phyloP scores from a whole-genome alignment of 2,329 filamentous ascomycete species.

The Paraphaeosphaeria minitans region DNA sequence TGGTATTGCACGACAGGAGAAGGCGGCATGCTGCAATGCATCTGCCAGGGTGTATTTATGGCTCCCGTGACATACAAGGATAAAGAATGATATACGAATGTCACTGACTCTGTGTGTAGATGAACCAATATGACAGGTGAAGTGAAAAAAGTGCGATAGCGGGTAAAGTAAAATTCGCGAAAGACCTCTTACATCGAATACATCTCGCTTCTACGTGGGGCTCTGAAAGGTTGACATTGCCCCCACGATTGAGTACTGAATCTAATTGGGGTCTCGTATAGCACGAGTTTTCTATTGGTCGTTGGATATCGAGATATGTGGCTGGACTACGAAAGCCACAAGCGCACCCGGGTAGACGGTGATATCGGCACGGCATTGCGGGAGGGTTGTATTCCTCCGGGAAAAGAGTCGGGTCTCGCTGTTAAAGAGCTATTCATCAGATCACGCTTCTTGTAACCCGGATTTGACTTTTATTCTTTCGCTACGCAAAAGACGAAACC shows the following conservation, averaged over 20 bases:
- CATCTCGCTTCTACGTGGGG: not conserved
- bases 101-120: not conserved
- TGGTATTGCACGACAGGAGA: not conserved
- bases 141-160: not conserved
- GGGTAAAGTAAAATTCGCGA: not conserved
- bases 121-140: not conserved
- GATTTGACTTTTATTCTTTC: not conserved
- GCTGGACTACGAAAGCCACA: not conserved
- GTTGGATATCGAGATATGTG: not conserved
- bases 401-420: slow-evolving; percentile 11
- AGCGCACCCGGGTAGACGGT: slow-evolving; percentile 1
- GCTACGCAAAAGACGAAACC: not conserved
- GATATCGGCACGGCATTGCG: slow-evolving; percentile 7
- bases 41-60: not conserved
- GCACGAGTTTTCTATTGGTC: not conserved
- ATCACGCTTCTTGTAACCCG: not conserved
- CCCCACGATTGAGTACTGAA: not conserved
- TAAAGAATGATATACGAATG: not conserved
- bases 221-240: not conserved
- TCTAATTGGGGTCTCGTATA: not conserved
- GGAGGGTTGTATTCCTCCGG: slow-evolving; percentile 2
- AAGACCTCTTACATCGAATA: not conserved
- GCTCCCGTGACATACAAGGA: not conserved
- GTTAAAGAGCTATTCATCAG: not conserved
- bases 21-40: too few relatives aligned